These are phyloP conservation scores for Plasmodium inui DNA, from an alignment of 169 alveolate genomes.

Conservation along the genomic window DNA sequence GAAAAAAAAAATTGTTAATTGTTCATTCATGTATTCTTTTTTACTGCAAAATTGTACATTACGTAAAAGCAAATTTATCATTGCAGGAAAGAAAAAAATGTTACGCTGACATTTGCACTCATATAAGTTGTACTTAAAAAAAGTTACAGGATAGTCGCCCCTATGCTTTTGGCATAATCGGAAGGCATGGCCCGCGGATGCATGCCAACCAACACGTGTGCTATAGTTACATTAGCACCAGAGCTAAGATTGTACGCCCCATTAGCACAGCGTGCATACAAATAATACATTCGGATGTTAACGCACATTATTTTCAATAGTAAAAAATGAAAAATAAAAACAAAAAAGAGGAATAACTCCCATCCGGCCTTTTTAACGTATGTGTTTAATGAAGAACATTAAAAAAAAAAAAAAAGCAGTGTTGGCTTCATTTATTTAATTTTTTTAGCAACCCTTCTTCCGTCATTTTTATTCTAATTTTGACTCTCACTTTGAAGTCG, in stretches of 20 bases:
- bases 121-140: background rate
- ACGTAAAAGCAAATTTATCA: background rate
- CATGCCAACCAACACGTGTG: background rate
- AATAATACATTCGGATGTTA: background rate
- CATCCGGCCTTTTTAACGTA: background rate
- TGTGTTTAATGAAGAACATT: background rate
- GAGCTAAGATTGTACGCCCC: background rate
- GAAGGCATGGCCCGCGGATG: background rate
- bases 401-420: background rate
- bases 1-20: background rate
- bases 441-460: background rate
- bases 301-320: background rate
- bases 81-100: background rate
- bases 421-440: background rate
- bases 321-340: background rate
- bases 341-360: background rate
- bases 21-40: background rate
- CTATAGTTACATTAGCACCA: background rate
- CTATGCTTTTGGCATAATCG: background rate
- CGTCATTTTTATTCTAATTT: conserved; percentile 4
- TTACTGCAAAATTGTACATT: background rate
- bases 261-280: background rate
- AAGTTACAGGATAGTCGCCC: background rate
- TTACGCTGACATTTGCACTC: background rate
- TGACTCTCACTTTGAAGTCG: background rate